phyloP scores from a whole-genome alignment of 768 basidiomycete species.

The Russula vinacea region DNA sequence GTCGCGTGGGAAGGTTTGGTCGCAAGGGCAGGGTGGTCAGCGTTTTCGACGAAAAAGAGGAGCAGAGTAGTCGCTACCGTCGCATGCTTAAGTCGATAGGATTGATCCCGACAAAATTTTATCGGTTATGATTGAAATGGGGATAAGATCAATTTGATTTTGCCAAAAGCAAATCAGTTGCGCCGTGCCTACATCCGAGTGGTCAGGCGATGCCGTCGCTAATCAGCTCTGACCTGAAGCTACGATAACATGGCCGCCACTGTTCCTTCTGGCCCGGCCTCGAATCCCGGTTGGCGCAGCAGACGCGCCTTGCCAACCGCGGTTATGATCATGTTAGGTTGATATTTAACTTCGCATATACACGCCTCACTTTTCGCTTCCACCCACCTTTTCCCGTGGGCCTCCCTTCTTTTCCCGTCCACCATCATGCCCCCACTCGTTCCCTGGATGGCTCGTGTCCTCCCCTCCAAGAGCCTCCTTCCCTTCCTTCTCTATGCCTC shows the following conservation, averaged over 20 bases:
- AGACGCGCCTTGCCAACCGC: constrained; percentile 5
- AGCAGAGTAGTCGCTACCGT: constrained; percentile 33
- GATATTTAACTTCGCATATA: not conserved
- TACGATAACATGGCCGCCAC: not conserved
- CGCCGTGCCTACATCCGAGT: not conserved
- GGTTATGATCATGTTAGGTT: not conserved
- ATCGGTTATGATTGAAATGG: not conserved
- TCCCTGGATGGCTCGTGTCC: constrained; percentile 32
- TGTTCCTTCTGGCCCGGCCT: not conserved
- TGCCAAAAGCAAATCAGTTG: not conserved
- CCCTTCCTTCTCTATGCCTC: constrained; percentile 32
- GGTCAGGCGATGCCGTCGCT: not conserved
- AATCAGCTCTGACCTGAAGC: not conserved
- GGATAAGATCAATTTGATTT: not conserved
- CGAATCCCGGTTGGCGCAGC: constrained; percentile 15
- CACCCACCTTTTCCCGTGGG: not conserved
- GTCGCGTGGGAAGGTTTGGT: constrained; percentile 74
- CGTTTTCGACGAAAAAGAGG: constrained; percentile 45
- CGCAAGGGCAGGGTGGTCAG: constrained; percentile 63
- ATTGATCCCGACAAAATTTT: not conserved
- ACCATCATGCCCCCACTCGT: constrained; percentile 30
- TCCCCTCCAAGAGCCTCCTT: constrained; percentile 18
- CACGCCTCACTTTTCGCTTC: constrained; percentile 1
- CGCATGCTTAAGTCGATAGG: constrained; percentile 18
- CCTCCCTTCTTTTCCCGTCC: constrained; percentile 26